Conservation (phyloP, 257 asterid species). For the Przewalskia tangutica region DNA sequence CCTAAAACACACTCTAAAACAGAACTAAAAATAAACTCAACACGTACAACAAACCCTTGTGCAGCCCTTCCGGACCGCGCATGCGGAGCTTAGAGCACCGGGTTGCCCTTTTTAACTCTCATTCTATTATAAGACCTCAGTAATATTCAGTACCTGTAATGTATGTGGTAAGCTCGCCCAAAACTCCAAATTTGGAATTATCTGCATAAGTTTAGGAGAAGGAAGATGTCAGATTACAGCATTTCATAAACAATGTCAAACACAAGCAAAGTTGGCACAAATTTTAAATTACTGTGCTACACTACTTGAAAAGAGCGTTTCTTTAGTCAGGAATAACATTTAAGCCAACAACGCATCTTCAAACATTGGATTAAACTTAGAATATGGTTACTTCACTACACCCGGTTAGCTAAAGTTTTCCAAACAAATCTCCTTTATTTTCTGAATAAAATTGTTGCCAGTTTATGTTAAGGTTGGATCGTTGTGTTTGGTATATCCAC, state of each 20-base stretch:
- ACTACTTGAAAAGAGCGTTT: neutral
- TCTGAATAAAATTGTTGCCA: neutral
- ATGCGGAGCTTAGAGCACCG: too few relatives aligned
- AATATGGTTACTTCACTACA: neutral
- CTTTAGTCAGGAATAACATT: neutral
- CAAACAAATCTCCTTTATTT: neutral
- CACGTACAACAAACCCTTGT: too few relatives aligned
- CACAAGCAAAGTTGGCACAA: neutral
- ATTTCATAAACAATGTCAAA: neutral
- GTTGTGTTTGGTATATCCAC: too few relatives aligned
- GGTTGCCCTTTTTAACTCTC: too few relatives aligned
- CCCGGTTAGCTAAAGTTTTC: neutral
- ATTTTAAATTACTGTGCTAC: neutral
- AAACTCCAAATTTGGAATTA: constrained; percentile 81
- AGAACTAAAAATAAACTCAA: too few relatives aligned
- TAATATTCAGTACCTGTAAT: constrained; percentile 46
- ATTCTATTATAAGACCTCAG: neutral
- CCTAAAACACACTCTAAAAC: too few relatives aligned
- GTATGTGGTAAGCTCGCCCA: constrained; percentile 85
- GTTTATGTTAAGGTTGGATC: neutral
- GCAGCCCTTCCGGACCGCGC: too few relatives aligned
- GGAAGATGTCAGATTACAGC: constrained; percentile 4
- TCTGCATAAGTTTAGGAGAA: constrained; percentile 27
- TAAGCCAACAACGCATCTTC: neutral
- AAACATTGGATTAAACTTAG: neutral